phyloP scores from a whole-genome alignment of 1,284 basidiomycete genomes.

The Earliella scabrosa region DNA sequence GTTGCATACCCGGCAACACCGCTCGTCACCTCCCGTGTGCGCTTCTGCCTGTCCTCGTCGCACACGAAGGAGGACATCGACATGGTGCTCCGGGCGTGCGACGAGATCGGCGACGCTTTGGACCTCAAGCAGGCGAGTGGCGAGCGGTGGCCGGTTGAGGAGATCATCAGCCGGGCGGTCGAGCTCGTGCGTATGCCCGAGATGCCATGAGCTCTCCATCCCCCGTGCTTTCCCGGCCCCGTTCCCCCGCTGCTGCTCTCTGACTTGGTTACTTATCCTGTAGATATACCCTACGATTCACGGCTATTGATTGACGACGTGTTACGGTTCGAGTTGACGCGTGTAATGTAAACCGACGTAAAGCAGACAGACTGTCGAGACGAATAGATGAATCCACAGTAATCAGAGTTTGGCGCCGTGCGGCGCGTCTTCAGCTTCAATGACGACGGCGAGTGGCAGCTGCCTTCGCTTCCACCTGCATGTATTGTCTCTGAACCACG shows the following conservation, averaged over 20 bases:
- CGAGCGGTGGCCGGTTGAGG: constrained; percentile 84
- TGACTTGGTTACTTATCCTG: constrained; percentile 13
- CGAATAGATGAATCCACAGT: no score
- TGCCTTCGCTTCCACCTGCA: no score
- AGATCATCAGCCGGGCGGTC: constrained; percentile 75
- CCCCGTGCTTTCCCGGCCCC: neutral
- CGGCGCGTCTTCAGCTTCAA: no score
- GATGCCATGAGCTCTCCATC: constrained; percentile 19
- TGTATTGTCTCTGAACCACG: no score
- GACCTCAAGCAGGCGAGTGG: constrained; percentile 82
- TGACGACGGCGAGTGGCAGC: no score
- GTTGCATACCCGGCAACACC: constrained; percentile 95
- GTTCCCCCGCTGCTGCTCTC: neutral
- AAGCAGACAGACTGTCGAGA: no score
- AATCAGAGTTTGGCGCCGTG: no score
- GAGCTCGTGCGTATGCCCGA: constrained; percentile 70
- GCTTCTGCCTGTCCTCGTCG: constrained; percentile 94
- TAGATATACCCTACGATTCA: constrained; percentile 26
- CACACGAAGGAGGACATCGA: constrained; percentile 99
- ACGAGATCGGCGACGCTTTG: constrained; percentile 90
- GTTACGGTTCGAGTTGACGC: neutral
- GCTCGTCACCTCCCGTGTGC: constrained; percentile 86
- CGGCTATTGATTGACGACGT: constrained; percentile 9
- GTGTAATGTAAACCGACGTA: constrained; percentile 4
- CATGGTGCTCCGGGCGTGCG: constrained; percentile 83